Conservation (phyloP, 1,284 basidiomycete species). For the Baeospora myosura region DNA sequence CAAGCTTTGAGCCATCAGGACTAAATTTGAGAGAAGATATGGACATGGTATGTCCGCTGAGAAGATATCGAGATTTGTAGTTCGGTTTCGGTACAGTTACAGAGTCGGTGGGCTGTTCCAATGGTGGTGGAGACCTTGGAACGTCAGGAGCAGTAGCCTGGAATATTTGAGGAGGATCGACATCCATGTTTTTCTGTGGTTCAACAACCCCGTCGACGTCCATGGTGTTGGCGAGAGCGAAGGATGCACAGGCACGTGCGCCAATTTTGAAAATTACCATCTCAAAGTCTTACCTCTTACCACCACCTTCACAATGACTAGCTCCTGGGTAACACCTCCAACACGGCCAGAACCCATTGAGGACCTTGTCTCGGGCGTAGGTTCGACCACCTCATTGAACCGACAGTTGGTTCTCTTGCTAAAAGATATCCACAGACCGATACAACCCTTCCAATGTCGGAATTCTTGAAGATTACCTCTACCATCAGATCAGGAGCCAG, state of each 20-base stretch:
- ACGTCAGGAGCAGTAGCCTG: too few relatives aligned
- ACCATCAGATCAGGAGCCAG: slow-evolving; percentile 82
- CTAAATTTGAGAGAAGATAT: slow-evolving; percentile 77
- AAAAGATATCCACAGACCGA: slow-evolving; percentile 52
- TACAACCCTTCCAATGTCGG: slow-evolving; percentile 93
- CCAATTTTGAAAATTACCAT: not conserved
- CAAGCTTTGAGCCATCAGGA: slow-evolving; percentile 65
- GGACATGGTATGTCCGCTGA: slow-evolving; percentile 68
- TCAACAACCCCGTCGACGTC: slow-evolving; percentile 11
- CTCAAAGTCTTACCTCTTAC: not conserved
- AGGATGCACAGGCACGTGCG: too few relatives aligned
- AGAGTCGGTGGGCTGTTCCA: too few relatives aligned
- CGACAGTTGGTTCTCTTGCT: not conserved
- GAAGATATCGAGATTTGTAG: slow-evolving; percentile 40
- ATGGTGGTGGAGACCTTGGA: too few relatives aligned
- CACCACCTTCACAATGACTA: slow-evolving; percentile 29
- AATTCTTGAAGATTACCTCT: slow-evolving; percentile 92
- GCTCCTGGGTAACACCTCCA: slow-evolving; percentile 62
- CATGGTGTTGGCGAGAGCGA: slow-evolving; percentile 7
- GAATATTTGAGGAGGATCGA: too few relatives aligned
- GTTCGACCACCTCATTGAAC: slow-evolving; percentile 31
- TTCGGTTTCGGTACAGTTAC: slow-evolving; percentile 1
- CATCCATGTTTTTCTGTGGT: too few relatives aligned
- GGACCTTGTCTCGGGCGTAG: slow-evolving; percentile 86
- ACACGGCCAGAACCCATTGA: slow-evolving; percentile 82